Percentiles rank a stretch among this genome's conserved stretches.
phyloP scores from a whole-genome alignment of 106 monocot species.

The Iris macrosiphon region DNA sequence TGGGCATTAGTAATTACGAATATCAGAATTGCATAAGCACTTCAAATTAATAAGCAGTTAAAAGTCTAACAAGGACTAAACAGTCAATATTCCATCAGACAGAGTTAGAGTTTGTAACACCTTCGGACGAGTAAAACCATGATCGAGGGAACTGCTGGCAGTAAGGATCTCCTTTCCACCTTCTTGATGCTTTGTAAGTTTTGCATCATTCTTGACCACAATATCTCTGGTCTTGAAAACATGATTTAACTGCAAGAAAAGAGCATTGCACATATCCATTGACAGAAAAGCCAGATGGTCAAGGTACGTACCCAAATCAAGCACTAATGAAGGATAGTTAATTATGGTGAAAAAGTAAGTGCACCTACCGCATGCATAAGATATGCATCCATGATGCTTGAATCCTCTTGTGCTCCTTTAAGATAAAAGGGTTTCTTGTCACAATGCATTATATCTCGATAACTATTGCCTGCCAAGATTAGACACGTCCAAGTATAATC shows the following conservation, averaged over 20 bases:
- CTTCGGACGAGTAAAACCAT: constrained; percentile 99
- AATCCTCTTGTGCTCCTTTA: constrained; percentile 79
- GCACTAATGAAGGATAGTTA: not conserved
- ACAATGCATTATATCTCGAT: constrained; percentile 89
- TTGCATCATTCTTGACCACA: constrained; percentile 73
- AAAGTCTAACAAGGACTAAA: too few relatives aligned
- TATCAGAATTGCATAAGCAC: too few relatives aligned
- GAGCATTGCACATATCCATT: too few relatives aligned
- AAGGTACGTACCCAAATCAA: not conserved
- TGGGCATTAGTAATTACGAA: too few relatives aligned
- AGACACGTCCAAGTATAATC: constrained; percentile 6
- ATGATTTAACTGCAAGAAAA: constrained; percentile 76
- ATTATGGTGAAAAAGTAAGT: constrained; percentile 11
- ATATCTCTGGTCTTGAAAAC: constrained; percentile 59
- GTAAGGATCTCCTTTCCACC: constrained; percentile 40
- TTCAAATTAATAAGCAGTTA: too few relatives aligned
- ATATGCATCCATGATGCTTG: constrained; percentile 80
- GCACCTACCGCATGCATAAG: constrained; percentile 83
- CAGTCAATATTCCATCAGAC: too few relatives aligned
- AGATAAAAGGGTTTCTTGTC: constrained; percentile 89
- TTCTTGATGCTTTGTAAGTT: constrained; percentile 44
- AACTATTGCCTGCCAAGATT: constrained; percentile 59
- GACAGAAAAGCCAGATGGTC: not conserved
- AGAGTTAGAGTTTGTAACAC: constrained; percentile 18
- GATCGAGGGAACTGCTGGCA: constrained; percentile 65